Conservation (phyloP, 768 basidiomycete genomes). For the Boletus subcaerulescens region DNA sequence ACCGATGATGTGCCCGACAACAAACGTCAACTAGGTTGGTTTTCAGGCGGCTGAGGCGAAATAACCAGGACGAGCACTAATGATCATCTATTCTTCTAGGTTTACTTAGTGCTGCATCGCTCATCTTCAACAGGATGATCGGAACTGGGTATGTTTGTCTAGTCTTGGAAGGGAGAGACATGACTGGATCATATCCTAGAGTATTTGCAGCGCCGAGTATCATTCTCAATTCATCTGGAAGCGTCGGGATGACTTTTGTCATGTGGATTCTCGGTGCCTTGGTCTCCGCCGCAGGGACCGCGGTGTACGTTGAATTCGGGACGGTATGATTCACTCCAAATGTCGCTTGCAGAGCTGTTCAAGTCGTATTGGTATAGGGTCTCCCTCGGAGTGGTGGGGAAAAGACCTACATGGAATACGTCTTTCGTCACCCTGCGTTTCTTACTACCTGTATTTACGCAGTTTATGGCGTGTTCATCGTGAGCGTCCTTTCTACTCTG, state of each 20-base stretch:
- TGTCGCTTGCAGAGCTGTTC: not conserved
- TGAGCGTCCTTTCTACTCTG: constrained; percentile 28
- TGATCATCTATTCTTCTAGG: constrained; percentile 6
- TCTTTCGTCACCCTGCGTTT: constrained; percentile 60
- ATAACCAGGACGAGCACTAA: not conserved
- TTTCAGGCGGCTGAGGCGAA: constrained; percentile 1
- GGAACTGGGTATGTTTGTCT: constrained; percentile 55
- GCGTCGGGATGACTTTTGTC: constrained; percentile 62
- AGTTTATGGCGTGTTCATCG: constrained; percentile 55
- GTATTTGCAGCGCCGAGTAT: constrained; percentile 71
- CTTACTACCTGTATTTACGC: constrained; percentile 59
- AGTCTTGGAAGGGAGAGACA: not conserved
- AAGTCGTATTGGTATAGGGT: constrained; percentile 38
- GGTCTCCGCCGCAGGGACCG: constrained; percentile 63
- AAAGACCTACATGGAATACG: constrained; percentile 72
- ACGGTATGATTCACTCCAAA: constrained; percentile 42
- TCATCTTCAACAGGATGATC: constrained; percentile 76
- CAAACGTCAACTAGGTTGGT: constrained; percentile 50
- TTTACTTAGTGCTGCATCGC: constrained; percentile 51
- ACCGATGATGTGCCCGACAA: constrained; percentile 47
- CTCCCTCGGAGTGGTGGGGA: constrained; percentile 71
- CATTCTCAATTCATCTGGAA: constrained; percentile 64
- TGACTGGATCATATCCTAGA: constrained; percentile 33
- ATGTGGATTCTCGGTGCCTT: constrained; percentile 72
- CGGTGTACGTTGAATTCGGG: constrained; percentile 73